Percentiles rank a stretch among this genome's conserved stretches.
Conservation (phyloP, 371 early-diverging fungal genomes). For the Lichtheimia corymbifera region DNA sequence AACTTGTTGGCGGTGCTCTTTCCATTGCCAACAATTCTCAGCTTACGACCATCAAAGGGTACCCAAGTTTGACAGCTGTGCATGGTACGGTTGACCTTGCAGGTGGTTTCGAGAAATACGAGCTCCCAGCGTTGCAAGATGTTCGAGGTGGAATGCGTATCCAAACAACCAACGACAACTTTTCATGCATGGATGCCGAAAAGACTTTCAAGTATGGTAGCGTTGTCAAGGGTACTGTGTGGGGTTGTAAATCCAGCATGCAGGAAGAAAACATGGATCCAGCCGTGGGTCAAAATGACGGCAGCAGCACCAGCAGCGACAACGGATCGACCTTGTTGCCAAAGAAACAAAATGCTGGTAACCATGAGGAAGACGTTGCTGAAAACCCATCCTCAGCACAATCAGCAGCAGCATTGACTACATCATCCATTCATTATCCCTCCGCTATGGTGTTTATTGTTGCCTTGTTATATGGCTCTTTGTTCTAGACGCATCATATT, state of each 20-base stretch:
- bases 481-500: no score
- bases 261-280: slow-evolving; percentile 34
- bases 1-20: slow-evolving; percentile 55
- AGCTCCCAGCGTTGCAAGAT: slow-evolving; percentile 47
- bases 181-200: slow-evolving; percentile 39
- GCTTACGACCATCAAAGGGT: slow-evolving; percentile 47
- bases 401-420: no score
- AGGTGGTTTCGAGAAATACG: slow-evolving; percentile 46
- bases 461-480: no score
- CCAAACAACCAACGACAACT: slow-evolving; percentile 39
- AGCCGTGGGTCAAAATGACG: slow-evolving; percentile 34
- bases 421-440: no score
- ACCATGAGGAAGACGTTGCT: no score
- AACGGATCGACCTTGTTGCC: no score
- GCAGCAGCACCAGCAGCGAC: slow-evolving; percentile 1
- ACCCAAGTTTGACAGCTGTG: slow-evolving; percentile 45
- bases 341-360: no score
- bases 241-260: slow-evolving; percentile 45
- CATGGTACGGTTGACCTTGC: slow-evolving; percentile 56
- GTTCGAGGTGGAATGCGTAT: slow-evolving; percentile 56
- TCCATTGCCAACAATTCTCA: slow-evolving; percentile 61
- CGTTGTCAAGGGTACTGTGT: slow-evolving; percentile 47
- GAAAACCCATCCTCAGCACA: no score
- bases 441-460: no score
- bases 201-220: slow-evolving; percentile 35